Conservation (phyloP, 2,329 filamentous ascomycete genomes). For the Aspergillus pseudonomiae region DNA sequence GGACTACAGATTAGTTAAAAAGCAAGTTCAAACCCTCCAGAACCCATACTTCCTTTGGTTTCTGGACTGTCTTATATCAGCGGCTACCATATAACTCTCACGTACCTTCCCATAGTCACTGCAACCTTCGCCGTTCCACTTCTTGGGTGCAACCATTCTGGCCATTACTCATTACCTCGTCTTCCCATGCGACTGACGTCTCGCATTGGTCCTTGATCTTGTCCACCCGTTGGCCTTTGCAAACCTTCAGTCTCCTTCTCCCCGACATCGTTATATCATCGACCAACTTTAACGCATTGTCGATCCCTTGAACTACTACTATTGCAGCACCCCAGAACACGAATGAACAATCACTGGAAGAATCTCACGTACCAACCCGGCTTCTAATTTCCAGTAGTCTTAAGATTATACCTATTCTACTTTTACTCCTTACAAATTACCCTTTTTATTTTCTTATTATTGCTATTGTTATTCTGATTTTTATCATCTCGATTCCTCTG, state of each 20-base stretch:
- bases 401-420: background rate
- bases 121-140: constrained; percentile 5
- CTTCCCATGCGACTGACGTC: background rate
- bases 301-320: background rate
- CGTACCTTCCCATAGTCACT: background rate
- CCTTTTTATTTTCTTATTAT: background rate
- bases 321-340: background rate
- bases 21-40: constrained; percentile 1
- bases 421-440: background rate
- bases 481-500: background rate
- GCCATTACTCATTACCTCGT: constrained; percentile 13
- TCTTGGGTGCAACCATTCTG: constrained; percentile 10
- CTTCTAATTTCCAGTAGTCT: background rate
- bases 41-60: background rate
- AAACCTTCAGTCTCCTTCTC: constrained; percentile 5
- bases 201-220: constrained; percentile 6
- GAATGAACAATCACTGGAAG: background rate
- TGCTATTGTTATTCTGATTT: background rate
- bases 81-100: background rate
- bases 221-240: background rate
- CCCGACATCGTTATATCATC: constrained; percentile 13
- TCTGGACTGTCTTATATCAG: background rate
- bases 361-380: background rate
- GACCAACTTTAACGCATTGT: constrained; percentile 4
- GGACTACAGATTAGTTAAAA: background rate